These are phyloP conservation scores for Phytophthora tubulina DNA, from an alignment of 352 stramenopile species.

Conservation along the genomic window DNA sequence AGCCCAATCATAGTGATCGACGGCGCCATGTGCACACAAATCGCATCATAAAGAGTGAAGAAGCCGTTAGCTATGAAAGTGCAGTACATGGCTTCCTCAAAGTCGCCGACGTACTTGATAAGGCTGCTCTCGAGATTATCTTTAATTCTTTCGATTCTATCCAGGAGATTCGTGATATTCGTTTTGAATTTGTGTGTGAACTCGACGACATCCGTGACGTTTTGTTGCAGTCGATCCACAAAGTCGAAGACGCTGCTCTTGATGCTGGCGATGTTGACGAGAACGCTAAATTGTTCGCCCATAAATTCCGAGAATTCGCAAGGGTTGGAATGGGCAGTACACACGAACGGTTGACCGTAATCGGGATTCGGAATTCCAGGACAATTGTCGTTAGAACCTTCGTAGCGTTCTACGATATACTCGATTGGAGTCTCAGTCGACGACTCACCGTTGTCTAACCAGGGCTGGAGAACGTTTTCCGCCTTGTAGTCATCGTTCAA, in stretches of 20 bases:
- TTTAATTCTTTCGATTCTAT: conserved; percentile 49
- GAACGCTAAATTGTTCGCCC: conserved; percentile 25
- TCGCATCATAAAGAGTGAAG: conserved; percentile 50
- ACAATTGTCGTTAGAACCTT: conserved; percentile 12
- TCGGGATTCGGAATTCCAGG: conserved; percentile 15
- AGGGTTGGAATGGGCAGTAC: conserved; percentile 18
- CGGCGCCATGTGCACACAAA: conserved; percentile 64
- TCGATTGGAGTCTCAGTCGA: conserved; percentile 9
- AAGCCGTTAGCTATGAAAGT: conserved; percentile 58
- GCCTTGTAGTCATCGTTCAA: conserved; percentile 41
- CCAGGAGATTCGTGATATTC: conserved; percentile 49
- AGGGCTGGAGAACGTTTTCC: conserved; percentile 49
- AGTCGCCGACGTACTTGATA: conserved; percentile 61
- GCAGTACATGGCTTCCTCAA: conserved; percentile 69
- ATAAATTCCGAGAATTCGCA: conserved; percentile 34
- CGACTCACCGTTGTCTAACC: conserved; percentile 36
- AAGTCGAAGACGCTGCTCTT: conserved; percentile 47
- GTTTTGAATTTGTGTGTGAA: conserved; percentile 56
- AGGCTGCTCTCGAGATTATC: conserved; percentile 50
- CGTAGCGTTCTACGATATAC: conserved; percentile 25
- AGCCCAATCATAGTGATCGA: conserved; percentile 74
- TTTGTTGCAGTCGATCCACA: conserved; percentile 45
- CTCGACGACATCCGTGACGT: conserved; percentile 48
- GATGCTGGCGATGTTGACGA: conserved; percentile 31
- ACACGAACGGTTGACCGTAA: conserved; percentile 25